phyloP scores from a whole-genome alignment of 73 alveolate species.

The Tetrahymena borealis region DNA sequence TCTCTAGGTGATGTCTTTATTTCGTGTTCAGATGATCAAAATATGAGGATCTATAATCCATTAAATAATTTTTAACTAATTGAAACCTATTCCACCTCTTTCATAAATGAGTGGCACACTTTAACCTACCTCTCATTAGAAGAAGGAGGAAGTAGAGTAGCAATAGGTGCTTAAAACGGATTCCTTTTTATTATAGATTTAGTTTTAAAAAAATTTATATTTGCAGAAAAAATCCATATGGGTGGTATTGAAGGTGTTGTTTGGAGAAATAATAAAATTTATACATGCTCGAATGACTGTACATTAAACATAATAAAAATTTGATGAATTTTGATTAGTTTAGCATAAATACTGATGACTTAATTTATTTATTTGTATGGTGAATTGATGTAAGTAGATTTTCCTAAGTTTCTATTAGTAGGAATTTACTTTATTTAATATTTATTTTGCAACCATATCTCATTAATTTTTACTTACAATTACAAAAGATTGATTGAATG shows the following conservation, averaged over 20 bases:
- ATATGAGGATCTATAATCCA: slow-evolving; percentile 43
- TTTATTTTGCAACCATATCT: too few relatives aligned
- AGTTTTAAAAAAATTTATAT: background rate
- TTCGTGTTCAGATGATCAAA: slow-evolving; percentile 62
- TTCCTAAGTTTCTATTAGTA: too few relatives aligned
- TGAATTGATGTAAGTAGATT: too few relatives aligned
- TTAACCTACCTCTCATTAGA: slow-evolving; percentile 58
- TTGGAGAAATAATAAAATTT: slow-evolving; percentile 48
- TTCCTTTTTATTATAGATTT: slow-evolving; percentile 46
- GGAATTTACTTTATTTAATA: too few relatives aligned
- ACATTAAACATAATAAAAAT: background rate
- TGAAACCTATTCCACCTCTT: slow-evolving; percentile 13
- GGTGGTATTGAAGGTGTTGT: slow-evolving; percentile 61
- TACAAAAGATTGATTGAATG: too few relatives aligned
- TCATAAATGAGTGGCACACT: slow-evolving; percentile 67
- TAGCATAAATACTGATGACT: too few relatives aligned
- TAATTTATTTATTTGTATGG: too few relatives aligned
- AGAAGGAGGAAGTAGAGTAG: slow-evolving; percentile 45
- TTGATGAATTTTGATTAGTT: too few relatives aligned
- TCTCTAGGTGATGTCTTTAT: slow-evolving; percentile 20
- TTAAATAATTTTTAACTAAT: slow-evolving; percentile 2
- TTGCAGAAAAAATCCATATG: slow-evolving; percentile 44
- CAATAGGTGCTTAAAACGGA: slow-evolving; percentile 59
- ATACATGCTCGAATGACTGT: slow-evolving; percentile 33
- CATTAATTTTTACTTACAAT: too few relatives aligned